A percentile compares a stretch with the other conserved stretches of the same genome.
phyloP scores from a whole-genome alignment of 2,329 filamentous ascomycete species.

The Cordyceps cicadae region DNA sequence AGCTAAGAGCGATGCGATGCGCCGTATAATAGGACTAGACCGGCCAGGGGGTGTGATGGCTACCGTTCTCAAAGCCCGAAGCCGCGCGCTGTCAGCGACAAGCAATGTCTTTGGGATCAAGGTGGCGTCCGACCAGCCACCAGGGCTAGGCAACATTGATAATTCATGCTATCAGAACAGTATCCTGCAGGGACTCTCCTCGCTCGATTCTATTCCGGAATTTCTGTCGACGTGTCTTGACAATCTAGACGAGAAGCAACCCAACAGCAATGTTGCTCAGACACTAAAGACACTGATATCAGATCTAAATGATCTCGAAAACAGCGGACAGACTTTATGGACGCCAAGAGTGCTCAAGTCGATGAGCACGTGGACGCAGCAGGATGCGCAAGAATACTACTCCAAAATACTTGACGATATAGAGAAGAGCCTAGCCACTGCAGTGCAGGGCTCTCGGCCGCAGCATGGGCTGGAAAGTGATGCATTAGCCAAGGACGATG shows the following conservation, averaged over 20 bases:
- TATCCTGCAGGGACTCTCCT: conserved; percentile 75
- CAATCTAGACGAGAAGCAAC: conserved; percentile 19
- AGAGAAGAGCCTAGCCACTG: conserved; percentile 63
- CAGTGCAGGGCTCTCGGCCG: conserved; percentile 23
- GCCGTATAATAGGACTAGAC: conserved; percentile 54
- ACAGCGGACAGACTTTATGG: conserved; percentile 73
- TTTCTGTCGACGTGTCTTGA: conserved; percentile 50
- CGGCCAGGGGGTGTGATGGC: conserved; percentile 43
- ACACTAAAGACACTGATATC: conserved; percentile 57
- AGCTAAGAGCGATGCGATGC: conserved; percentile 58
- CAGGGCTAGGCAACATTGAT: conserved; percentile 80
- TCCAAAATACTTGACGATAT: conserved; percentile 81
- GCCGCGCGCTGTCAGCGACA: conserved; percentile 47
- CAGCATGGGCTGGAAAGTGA: conserved; percentile 33
- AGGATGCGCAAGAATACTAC: conserved; percentile 96
- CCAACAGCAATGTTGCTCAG: conserved; percentile 31
- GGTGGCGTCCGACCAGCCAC: conserved; percentile 37
- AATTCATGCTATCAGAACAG: conserved; percentile 99
- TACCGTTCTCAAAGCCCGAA: conserved; percentile 50
- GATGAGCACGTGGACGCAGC: conserved; percentile 92
- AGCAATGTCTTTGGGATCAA: conserved; percentile 33
- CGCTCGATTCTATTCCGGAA: conserved; percentile 58
- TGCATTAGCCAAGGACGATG: conserved; percentile 30
- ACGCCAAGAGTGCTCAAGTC: conserved; percentile 74
- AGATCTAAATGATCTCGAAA: conserved; percentile 60